Conservation (phyloP, 495 filamentous ascomycete species). For the Niebla homalea region DNA sequence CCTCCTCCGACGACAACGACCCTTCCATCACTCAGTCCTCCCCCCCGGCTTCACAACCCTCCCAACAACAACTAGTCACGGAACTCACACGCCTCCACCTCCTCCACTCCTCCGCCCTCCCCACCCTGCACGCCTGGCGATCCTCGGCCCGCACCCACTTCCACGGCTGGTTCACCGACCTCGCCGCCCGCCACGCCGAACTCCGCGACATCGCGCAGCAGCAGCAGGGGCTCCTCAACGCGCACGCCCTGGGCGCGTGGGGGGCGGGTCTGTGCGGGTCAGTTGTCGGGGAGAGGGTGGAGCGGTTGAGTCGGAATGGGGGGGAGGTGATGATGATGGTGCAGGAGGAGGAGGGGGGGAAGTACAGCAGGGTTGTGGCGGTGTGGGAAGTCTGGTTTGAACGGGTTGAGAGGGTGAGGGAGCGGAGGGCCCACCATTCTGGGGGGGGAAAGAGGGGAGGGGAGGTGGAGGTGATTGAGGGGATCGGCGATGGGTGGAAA, state of each 20-base stretch:
- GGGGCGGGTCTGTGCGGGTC: constrained; percentile 22
- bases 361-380: constrained; percentile 23
- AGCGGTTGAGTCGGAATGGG: constrained; percentile 29
- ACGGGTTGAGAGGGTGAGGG: constrained; percentile 14
- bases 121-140: constrained; percentile 26
- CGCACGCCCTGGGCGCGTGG: constrained; percentile 29
- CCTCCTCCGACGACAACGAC: constrained; percentile 1
- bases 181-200: constrained; percentile 25
- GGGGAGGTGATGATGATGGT: constrained; percentile 30
- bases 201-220: constrained; percentile 25
- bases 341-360: constrained; percentile 17
- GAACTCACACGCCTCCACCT: constrained; percentile 63
- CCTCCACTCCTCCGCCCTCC: constrained; percentile 38
- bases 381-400: constrained; percentile 36
- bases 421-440: constrained; percentile 8
- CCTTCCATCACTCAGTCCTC: background rate
- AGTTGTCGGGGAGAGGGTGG: constrained; percentile 30
- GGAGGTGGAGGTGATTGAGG: constrained; percentile 26
- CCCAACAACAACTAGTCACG: constrained; percentile 33
- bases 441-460: background rate
- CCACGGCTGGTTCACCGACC: constrained; percentile 27
- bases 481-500: constrained; percentile 31
- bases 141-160: constrained; percentile 22
- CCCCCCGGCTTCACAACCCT: background rate
- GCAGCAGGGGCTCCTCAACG: constrained; percentile 30